Evolutionary conservation across 2,329 filamentous ascomycete species (phyloP).

Genomic region (Alternaria gaisen): DNA sequence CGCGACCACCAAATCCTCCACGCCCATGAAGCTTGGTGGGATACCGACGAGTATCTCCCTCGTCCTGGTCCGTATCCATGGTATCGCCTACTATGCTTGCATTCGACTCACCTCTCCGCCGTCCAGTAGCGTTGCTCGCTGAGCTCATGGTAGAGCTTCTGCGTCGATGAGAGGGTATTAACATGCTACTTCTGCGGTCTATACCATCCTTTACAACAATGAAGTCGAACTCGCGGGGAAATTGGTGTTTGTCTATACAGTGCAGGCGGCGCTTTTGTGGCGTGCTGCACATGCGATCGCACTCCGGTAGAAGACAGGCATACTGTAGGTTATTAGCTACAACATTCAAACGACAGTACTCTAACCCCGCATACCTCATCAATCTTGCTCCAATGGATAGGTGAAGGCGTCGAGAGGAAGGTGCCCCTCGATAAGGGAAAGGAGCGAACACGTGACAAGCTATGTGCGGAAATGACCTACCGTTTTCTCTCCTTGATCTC

Average conservation of each 20-base stretch:
- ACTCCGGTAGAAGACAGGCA: slow-evolving; percentile 88
- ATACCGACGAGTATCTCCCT: slow-evolving; percentile 22
- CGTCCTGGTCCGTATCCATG: slow-evolving; percentile 34
- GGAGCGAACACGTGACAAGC: slow-evolving; percentile 1
- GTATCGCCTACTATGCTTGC: slow-evolving; percentile 28
- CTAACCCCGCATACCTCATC: background rate
- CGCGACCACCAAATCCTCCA: slow-evolving; percentile 41
- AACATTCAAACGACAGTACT: slow-evolving; percentile 14
- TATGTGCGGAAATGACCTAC: slow-evolving; percentile 60
- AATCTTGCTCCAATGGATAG: background rate
- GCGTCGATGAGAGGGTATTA: slow-evolving; percentile 59
- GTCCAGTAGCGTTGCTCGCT: slow-evolving; percentile 12
- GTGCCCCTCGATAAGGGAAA: background rate
- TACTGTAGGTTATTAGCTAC: slow-evolving; percentile 63
- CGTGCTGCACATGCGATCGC: slow-evolving; percentile 83
- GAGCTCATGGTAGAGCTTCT: slow-evolving; percentile 40
- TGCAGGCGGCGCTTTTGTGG: slow-evolving; percentile 86
- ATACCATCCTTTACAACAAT: slow-evolving; percentile 87
- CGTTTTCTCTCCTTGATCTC: slow-evolving; percentile 85
- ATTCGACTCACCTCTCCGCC: slow-evolving; percentile 30
- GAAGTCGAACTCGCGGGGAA: slow-evolving; percentile 67
- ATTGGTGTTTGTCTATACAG: slow-evolving; percentile 93
- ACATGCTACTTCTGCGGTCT: slow-evolving; percentile 81
- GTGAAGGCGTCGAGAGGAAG: background rate
- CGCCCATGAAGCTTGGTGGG: slow-evolving; percentile 40